Conservation (phyloP, 148 eudicot species). For the Chenopodium berlandieri region DNA sequence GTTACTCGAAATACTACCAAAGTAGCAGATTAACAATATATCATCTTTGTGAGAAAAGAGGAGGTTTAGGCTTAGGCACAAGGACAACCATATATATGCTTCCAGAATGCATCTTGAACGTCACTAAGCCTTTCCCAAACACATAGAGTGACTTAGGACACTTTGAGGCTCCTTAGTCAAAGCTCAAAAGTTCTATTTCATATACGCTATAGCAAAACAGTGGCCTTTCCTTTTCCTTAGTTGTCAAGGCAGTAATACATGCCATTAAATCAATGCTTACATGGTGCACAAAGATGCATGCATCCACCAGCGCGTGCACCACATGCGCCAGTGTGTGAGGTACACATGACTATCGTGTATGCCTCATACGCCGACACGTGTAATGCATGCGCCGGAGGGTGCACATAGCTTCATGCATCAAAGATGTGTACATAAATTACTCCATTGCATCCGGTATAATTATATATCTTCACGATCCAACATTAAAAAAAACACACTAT, state of each 20-base stretch:
- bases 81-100: not conserved
- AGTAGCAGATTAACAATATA: too few relatives aligned
- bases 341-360: not conserved
- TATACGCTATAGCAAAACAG: not conserved
- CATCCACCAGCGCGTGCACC: slow-evolving; percentile 4
- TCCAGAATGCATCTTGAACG: not conserved
- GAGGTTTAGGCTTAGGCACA: not conserved
- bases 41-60: not conserved
- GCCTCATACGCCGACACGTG: not conserved
- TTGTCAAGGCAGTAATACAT: not conserved
- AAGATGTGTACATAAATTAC: not conserved
- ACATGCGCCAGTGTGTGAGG: not conserved
- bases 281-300: not conserved
- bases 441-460: not conserved
- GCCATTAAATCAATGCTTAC: not conserved
- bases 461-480: not conserved
- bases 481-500: not conserved
- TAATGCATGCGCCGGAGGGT: slow-evolving; percentile 1
- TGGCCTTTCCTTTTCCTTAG: not conserved
- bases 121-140: not conserved
- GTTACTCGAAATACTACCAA: not conserved
- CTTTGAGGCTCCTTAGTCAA: not conserved
- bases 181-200: not conserved
- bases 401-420: not conserved
- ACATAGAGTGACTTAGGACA: not conserved